Evolutionary conservation across 2,329 filamentous ascomycete species (phyloP), one percentile per base, ranked within the genome.

Genomic region (Nemania abortiva): DNA sequence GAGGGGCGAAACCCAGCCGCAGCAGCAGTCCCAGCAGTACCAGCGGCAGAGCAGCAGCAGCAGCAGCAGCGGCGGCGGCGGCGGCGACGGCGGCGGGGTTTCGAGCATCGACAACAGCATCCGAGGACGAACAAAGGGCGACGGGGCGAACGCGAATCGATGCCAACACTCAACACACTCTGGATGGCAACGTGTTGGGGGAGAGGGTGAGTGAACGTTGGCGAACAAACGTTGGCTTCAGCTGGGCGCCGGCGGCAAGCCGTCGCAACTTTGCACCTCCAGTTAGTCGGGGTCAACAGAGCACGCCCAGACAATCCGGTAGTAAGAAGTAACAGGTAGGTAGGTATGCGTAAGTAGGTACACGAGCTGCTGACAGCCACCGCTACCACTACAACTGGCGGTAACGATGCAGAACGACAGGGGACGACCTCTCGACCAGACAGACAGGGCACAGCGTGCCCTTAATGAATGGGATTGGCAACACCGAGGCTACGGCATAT

Each of bases 1-100:
- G 77, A 77, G 71, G 70, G 66, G 59, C 63, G 55, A 56, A 64
- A 65, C 56, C 63, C 62, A 63, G 67, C 67, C 70, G 64, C 66
- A 68, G 66, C 45, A 67, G 55, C 66, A 62, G 49, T 13, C 13
- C 20, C 47, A 37, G 13, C 37, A 39, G 53, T 37, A 58, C 53
- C 52, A 63, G 58, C 37, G 52, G 29, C 57, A 60, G 57, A 27
- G 6, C 20, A 27, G 24, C 6, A 27, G 3, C 20, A 27, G 22
- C 47, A 13, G 22, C 22, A 20, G 47, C 47, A 18, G n/a, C 20
- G 45, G 45, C 45, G 45, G 20, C 47, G 54, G 54, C 59, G 29
- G 34, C 52, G 39, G 61, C 42, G 61, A 62, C 59, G 29, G 45
- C 56, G 39, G 61, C 50, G 57, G 59, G 54, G 57, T 58, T 45